Evolutionary conservation across 2,329 filamentous ascomycete genomes (phyloP), one percentile per base, ranked within the genome.

Genomic region (Penicillium sp.): DNA sequence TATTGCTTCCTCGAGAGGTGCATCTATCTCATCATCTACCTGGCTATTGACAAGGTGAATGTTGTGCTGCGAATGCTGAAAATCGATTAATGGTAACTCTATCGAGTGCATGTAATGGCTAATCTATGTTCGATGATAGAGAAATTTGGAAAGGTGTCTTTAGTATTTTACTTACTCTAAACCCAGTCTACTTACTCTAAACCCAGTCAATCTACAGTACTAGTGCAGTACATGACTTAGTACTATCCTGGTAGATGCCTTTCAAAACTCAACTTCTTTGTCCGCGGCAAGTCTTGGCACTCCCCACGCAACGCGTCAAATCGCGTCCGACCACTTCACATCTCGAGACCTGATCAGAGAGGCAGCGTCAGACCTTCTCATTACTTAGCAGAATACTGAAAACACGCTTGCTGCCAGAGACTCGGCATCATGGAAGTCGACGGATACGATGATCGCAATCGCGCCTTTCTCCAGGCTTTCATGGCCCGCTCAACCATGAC

Each of bases 391-490:
- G 33, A 40, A 19, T 35, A 35, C 4, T 33, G n/a, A 6, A 2
- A 31, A 11, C n/a, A 19, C n/a, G 19, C 24, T 16, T 41, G 18
- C 10, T 51, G 22, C 10, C 54, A 3, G 11, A 43, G 18, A n/a
- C 22, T 7, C 14, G 37, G 39, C 27, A 60, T 19, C 5, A 62
- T 66, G 60, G 61, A 54, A 44, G 51, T 59, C 50, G 60, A 69
- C 35, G 67, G 65, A 35, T 88, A 87, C 69, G 78, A 82, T 67
- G 81, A 96, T 72, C 83, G 83, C 61, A 90, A 97, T 73, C 89
- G 92, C 58, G 93, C 94, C 9, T 96, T 99, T 71, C 82, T 98
- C 0, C 95, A 99, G 77, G 90, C 91, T 50, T 87, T 99, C 66
- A 83, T 97, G 75, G 87, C 90, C 3, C 87, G 88, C 51, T 89